Evolutionary conservation across 805 yeast species (phyloP).

Genomic region (Wickerhamiella dianesei): DNA sequence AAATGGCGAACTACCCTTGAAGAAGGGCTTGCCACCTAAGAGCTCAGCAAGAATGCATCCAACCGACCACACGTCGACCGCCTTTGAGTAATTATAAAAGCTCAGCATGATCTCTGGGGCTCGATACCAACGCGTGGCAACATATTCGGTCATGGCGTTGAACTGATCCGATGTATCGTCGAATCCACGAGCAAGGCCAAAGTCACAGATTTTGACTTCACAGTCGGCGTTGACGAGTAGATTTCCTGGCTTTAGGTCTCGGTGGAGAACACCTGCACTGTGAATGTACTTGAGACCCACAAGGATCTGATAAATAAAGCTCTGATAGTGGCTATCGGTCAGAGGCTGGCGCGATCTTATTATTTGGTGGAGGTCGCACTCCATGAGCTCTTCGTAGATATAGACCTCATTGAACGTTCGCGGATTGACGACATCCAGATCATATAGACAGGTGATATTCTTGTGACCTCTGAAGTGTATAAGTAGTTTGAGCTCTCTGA

Average conservation of each 20-base stretch:
- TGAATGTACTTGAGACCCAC: slow-evolving; percentile 87
- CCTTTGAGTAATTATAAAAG: slow-evolving; percentile 87
- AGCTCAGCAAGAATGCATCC: slow-evolving; percentile 95
- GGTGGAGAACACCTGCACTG: slow-evolving; percentile 81
- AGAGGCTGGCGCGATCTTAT: slow-evolving; percentile 75
- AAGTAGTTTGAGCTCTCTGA: slow-evolving; percentile 77
- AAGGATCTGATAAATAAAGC: slow-evolving; percentile 78
- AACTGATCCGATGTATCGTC: slow-evolving; percentile 60
- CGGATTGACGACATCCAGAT: slow-evolving; percentile 75
- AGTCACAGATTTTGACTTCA: slow-evolving; percentile 90
- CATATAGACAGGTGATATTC: slow-evolving; percentile 89
- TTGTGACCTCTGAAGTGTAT: slow-evolving; percentile 94
- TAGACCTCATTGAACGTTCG: slow-evolving; percentile 80
- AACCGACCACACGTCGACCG: slow-evolving; percentile 95
- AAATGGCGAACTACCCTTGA: slow-evolving; percentile 91
- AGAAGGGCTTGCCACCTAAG: slow-evolving; percentile 78
- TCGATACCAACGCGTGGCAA: slow-evolving; percentile 96
- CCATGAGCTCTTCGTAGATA: slow-evolving; percentile 93
- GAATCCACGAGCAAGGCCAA: slow-evolving; percentile 70
- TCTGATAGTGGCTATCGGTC: slow-evolving; percentile 90
- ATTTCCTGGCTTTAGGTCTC: slow-evolving; percentile 92
- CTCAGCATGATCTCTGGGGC: slow-evolving; percentile 97
- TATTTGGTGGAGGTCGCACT: slow-evolving; percentile 97
- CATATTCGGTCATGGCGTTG: slow-evolving; percentile 89
- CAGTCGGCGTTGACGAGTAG: slow-evolving; percentile 90